phyloP scores from a whole-genome alignment of 495 filamentous ascomycete genomes.

The Ramalina peruviana region DNA sequence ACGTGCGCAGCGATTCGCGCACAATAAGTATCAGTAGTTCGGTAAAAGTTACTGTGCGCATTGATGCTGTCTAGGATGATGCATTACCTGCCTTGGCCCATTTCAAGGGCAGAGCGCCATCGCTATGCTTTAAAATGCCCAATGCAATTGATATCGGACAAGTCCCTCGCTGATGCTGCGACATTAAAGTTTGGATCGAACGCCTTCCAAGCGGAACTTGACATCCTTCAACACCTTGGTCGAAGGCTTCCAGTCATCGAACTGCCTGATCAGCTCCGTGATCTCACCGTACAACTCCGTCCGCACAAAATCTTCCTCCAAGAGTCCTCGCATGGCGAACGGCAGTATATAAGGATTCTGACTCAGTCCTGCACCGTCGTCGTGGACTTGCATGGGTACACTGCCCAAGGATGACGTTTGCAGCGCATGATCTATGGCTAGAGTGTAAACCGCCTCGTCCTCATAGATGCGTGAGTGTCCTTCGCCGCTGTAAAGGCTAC shows the following conservation, averaged over 20 bases:
- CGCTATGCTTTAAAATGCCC: too few species aligned
- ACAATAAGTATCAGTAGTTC: too few species aligned
- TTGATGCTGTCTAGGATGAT: too few species aligned
- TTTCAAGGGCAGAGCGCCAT: too few species aligned
- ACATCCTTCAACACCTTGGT: conserved; percentile 91
- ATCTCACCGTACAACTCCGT: conserved; percentile 64
- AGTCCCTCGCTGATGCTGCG: neutral
- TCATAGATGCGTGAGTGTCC: conserved; percentile 91
- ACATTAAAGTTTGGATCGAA: conserved; percentile 61
- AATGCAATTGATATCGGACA: neutral
- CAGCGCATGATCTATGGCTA: conserved; percentile 72
- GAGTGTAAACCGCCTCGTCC: conserved; percentile 73
- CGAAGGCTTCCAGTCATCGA: conserved; percentile 84
- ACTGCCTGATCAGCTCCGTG: conserved; percentile 65
- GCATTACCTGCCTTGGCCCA: too few species aligned
- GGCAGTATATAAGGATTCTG: conserved; percentile 81
- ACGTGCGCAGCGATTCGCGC: too few species aligned
- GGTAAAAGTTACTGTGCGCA: too few species aligned
- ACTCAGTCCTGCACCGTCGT: conserved; percentile 33
- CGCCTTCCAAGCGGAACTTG: conserved; percentile 86
- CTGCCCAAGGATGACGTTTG: conserved; percentile 57
- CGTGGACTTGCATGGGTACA: conserved; percentile 35
- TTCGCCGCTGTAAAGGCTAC: conserved; percentile 81
- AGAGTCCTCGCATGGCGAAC: conserved; percentile 81
- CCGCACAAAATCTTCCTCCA: conserved; percentile 86